phyloP scores from a whole-genome alignment of 768 basidiomycete genomes.

The Mycena polygramma region DNA sequence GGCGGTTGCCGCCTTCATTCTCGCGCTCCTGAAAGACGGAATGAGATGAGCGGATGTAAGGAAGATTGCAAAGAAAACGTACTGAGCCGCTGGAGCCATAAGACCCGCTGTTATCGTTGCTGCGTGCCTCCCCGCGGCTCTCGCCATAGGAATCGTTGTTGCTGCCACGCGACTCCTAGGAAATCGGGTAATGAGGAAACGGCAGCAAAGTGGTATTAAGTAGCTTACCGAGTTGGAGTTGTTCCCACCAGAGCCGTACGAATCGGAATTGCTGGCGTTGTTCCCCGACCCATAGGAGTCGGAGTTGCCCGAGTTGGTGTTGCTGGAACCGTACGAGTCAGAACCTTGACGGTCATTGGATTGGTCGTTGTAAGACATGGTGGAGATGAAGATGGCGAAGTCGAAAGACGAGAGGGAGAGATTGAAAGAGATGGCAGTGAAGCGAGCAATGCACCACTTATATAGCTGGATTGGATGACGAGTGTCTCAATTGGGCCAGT shows the following conservation, averaged over 20 bases:
- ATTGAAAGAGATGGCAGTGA: background rate
- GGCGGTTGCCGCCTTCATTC: too few species aligned
- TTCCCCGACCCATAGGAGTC: conserved; percentile 41
- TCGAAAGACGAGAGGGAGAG: background rate
- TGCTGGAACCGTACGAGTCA: background rate
- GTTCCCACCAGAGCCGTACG: background rate
- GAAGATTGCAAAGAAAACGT: background rate
- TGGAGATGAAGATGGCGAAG: background rate
- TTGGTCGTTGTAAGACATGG: background rate
- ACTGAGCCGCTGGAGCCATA: background rate
- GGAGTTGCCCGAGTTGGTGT: background rate
- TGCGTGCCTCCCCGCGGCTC: conserved; percentile 7
- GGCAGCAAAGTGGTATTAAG: too few species aligned
- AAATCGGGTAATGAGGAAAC: too few species aligned
- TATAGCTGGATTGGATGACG: background rate
- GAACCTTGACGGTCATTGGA: background rate
- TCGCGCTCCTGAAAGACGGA: too few species aligned
- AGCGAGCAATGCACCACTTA: background rate
- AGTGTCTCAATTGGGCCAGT: background rate
- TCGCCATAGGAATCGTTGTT: conserved; percentile 39
- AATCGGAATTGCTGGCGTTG: conserved; percentile 24
- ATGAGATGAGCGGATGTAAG: too few species aligned
- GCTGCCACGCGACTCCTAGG: background rate
- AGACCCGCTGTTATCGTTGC: conserved; percentile 18
- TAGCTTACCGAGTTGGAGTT: too few species aligned